Base-by-base conservation (phyloP, 805 yeast genomes). In the Clavispora vitiphila region DNA sequence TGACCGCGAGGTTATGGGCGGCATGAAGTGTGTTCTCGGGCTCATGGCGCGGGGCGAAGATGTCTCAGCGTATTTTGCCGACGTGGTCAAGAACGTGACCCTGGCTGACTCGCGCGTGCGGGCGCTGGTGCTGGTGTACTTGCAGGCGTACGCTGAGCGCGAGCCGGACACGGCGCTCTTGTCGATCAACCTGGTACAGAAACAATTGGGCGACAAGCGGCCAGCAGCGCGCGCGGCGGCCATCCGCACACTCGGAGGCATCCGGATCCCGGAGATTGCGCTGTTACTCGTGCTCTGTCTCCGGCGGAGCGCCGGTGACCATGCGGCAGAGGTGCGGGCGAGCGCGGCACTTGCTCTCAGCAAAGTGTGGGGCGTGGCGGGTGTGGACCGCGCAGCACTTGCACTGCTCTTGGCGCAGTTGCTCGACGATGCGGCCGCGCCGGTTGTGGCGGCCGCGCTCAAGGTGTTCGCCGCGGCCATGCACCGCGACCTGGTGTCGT, bases 81-180 rank as follows among this genome's bases (percentile, higher is more conserved):
- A 86, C 54, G 93, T 93, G 5, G 83, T 93, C 42, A 91, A 90
- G 61, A 89, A 89, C 60, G 80, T 90, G 26, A 84, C 87, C 6
- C 81, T 91, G 15, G 51, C 71, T 5, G 62, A 67, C 37, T 77
- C 80, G 42, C 83, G 80, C 47, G 76, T 87, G 22, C 78, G 86
- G 45, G 79, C 83, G 50, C 71, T 91, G 58, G 96, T 89, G 2
- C 79, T 86, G 62, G 71, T 83, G 1, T 87, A 86, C 51, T 64
- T 93, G 37, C 66, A 81, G 34, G 72, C 85, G 42, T 88, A 79
- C 58, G 93, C 96, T 19, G 95, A 87, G 47, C 61, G 71, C 41
- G 90, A 87, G 51, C 96, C 93, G 8, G 96, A 90, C 58, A 75
- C 86, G n/a, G 93, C 98, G 2, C 72, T 93, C 16, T 69, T 93